Conservation (phyloP, 2,329 filamentous ascomycete genomes). For the Colletotrichum sp. region DNA sequence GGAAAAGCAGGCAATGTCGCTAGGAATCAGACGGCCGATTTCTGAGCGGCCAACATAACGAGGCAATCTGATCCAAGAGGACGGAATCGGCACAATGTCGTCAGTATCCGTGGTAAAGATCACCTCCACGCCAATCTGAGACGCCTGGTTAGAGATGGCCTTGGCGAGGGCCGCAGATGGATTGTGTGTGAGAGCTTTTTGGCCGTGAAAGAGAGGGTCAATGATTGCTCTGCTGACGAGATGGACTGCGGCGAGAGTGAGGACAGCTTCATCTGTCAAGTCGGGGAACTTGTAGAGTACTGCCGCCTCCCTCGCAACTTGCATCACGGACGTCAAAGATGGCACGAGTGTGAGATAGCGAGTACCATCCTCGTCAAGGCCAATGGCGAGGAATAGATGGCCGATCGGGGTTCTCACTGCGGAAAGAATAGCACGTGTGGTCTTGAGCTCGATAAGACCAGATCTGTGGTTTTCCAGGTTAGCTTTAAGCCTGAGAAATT, state of each 20-base stretch:
- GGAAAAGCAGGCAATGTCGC: neutral
- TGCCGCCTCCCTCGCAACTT: neutral
- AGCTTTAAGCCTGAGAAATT: neutral
- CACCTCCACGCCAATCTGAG: neutral
- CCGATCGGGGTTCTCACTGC: neutral
- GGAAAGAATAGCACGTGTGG: neutral
- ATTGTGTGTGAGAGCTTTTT: neutral
- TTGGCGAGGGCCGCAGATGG: neutral
- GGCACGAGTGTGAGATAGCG: neutral
- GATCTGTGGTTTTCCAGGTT: neutral
- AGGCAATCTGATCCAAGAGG: neutral
- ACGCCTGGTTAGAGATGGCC: neutral
- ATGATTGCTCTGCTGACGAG: neutral
- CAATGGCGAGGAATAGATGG: neutral
- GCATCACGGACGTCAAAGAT: neutral
- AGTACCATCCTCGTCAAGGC: neutral
- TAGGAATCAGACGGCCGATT: neutral
- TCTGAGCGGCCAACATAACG: neutral
- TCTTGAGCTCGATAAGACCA: neutral
- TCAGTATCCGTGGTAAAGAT: neutral
- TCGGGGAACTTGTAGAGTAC: neutral
- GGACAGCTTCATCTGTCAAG: neutral
- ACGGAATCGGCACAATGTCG: neutral
- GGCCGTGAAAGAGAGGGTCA: neutral
- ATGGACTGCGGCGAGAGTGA: neutral